These are phyloP conservation scores for Lavandula angustifolia DNA, from an alignment of 257 asterid species.

Conservation along the genomic window DNA sequence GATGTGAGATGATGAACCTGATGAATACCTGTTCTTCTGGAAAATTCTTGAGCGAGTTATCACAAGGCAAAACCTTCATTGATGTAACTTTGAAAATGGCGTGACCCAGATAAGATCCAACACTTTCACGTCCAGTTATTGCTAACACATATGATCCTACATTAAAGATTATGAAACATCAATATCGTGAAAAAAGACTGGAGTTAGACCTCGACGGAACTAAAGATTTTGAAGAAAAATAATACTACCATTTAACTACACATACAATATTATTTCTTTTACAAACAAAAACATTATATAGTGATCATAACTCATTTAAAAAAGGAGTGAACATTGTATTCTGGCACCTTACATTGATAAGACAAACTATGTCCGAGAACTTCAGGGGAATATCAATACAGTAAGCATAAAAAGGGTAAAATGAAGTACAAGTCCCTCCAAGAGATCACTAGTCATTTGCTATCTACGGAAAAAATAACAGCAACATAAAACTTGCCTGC, in stretches of 20 bases:
- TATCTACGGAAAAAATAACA: constrained; percentile 9
- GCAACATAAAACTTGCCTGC: constrained; percentile 60
- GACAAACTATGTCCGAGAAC: constrained; percentile 4
- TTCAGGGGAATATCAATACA: constrained; percentile 7
- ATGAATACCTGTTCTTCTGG: constrained; percentile 83
- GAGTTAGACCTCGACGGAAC: constrained; percentile 15
- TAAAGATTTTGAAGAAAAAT: no score
- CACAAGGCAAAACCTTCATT: constrained; percentile 85
- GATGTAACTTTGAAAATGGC: constrained; percentile 80
- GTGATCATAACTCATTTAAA: constrained; percentile 5
- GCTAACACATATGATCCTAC: constrained; percentile 81
- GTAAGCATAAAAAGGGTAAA: not conserved
- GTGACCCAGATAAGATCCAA: constrained; percentile 87
- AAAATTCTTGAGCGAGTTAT: constrained; percentile 75
- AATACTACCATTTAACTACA: no score
- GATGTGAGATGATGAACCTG: constrained; percentile 28
- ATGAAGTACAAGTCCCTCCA: not conserved
- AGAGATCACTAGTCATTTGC: not conserved
- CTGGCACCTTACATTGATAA: constrained; percentile 17
- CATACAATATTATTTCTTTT: no score
- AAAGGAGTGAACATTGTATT: not conserved
- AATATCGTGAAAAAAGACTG: constrained; percentile 14
- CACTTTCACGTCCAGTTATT: constrained; percentile 84
- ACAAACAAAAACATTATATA: no score
- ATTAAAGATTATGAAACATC: constrained; percentile 30